phyloP scores from a whole-genome alignment of 2,329 filamentous ascomycete species.

The Pseudogymnoascus sp. region DNA sequence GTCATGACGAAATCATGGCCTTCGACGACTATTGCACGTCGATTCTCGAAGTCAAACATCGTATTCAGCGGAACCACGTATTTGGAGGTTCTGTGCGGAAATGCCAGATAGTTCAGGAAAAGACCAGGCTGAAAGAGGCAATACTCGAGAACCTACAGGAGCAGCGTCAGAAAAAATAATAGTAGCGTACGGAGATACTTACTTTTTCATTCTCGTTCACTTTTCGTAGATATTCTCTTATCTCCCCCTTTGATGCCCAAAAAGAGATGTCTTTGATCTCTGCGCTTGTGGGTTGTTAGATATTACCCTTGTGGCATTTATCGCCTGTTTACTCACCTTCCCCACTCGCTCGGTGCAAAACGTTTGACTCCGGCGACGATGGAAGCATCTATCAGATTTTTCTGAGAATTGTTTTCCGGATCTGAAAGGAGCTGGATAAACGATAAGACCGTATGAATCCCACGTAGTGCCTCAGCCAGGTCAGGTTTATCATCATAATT shows the following conservation, averaged over 20 bases:
- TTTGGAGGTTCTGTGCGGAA: constrained; percentile 33
- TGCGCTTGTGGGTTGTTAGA: constrained; percentile 22
- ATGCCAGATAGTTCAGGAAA: constrained; percentile 41
- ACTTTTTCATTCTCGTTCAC: constrained; percentile 34
- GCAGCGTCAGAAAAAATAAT: background rate
- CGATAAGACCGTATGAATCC: constrained; percentile 43
- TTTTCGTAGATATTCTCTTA: constrained; percentile 33
- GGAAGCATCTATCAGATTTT: constrained; percentile 33
- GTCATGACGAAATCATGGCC: constrained; percentile 35
- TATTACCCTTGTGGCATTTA: background rate
- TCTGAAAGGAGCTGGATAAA: constrained; percentile 29
- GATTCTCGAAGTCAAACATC: constrained; percentile 25
- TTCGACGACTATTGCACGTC: constrained; percentile 35
- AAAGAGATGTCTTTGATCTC: constrained; percentile 23
- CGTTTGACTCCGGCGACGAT: constrained; percentile 33
- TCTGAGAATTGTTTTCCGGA: constrained; percentile 27
- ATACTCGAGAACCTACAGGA: constrained; percentile 37
- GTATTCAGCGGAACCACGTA: constrained; percentile 27
- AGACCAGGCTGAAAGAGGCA: constrained; percentile 40
- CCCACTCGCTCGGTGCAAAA: constrained; percentile 33
- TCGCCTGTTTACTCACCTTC: background rate
- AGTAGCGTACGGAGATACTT: background rate
- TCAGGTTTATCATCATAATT: constrained; percentile 34
- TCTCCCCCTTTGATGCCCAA: constrained; percentile 34
- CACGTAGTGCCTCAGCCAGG: constrained; percentile 32